Base-by-base conservation (phyloP, 2,329 filamentous ascomycete species). In the Diaporthe ampelina region DNA sequence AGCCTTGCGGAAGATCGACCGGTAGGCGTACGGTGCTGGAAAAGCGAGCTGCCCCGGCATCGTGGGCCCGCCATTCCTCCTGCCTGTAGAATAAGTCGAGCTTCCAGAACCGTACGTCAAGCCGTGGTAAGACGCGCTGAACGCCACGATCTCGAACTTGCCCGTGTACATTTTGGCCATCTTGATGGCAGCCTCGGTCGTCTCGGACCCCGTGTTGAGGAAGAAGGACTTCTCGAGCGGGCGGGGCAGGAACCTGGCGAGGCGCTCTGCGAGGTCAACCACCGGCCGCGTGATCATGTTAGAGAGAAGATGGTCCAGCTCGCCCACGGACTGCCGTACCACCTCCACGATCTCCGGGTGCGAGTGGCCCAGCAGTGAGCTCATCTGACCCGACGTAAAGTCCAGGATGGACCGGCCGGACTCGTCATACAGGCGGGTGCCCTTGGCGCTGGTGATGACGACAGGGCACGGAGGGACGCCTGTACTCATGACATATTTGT, bases 81-180 rank as follows among this genome's bases (percentile, higher is more conserved):
- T 83, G 1, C 89, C 89, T 17, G 86, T 84, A 57, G 87, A 86
- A 78, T 90, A 91, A 2, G 88, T 88, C 0, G 90, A 88, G 0
- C 85, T 85, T 0, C 85, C 82, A 0, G 90, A 85, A 4, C 84
- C 88, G 6, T 84, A 84, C 0, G 90, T 92, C 75, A 92, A 82
- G 29, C 91, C 91, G 80, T 93, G 91, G 81, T 88, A 93, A 73
- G 88, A 89, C 0, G 87, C 87, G 0, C 85, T 85, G 70, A 93
- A 83, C 0, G 85, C 91, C 4, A 93, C 89, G 70, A 93, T 87
- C 79, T 93, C 91, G 76, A 90, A 92, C 54, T 89, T 91, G 3
- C 90, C 90, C 0, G 91, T 93, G 77, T 88, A 89, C 40, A 85
- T 81, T 79, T 93, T 93, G 4, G 91, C 91, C 77, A 93, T 86